Evolutionary conservation across 164 flowering plant genomes (phyloP).

Genomic region (Macadamia tetraphylla): DNA sequence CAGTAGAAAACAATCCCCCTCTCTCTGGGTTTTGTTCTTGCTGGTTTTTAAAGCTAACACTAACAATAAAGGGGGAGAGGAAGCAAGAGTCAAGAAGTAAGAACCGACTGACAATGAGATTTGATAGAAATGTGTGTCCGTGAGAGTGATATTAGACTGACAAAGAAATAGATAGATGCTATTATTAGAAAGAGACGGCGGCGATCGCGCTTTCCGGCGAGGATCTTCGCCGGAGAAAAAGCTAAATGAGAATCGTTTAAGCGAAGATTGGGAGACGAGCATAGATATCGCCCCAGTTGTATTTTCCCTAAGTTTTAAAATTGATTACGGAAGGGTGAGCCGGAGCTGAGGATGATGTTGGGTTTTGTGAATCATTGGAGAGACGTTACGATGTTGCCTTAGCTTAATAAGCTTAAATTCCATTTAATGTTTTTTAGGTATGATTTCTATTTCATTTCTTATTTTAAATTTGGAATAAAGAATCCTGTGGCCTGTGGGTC

Average conservation of each 20-base stretch:
- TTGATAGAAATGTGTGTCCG: background rate
- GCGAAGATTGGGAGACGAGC: background rate
- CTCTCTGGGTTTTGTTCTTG: background rate
- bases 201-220: background rate
- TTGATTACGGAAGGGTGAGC: background rate
- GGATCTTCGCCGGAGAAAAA: background rate
- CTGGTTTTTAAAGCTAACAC: background rate
- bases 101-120: too few species aligned
- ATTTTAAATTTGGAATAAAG: too few species aligned
- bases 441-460: too few species aligned
- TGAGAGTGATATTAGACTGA: background rate
- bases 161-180: too few species aligned
- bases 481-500: too few species aligned
- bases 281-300: too few species aligned
- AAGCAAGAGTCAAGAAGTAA: too few species aligned
- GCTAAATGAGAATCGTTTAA: background rate
- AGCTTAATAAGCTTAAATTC: too few species aligned
- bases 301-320: background rate
- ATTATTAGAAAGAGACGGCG: background rate
- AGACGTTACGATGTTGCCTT: constrained; percentile 12
- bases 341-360: background rate
- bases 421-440: too few species aligned
- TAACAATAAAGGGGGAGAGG: background rate
- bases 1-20: background rate
- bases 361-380: constrained; percentile 10